Evolutionary conservation across 306 rosid species (phyloP).

Genomic region (Cyamopsis tetragonoloba): DNA sequence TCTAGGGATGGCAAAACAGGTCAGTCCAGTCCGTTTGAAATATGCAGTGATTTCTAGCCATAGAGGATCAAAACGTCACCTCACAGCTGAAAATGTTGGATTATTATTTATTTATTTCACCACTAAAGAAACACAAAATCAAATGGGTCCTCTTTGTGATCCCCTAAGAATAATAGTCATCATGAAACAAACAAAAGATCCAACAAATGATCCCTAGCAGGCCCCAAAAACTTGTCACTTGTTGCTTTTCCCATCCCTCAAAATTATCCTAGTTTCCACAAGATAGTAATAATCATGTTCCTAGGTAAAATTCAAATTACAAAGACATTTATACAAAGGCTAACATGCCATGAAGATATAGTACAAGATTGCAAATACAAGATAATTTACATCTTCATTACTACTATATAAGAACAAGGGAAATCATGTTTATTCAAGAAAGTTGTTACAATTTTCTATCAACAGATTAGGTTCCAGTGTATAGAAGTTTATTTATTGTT

Average conservation of each 20-base stretch:
- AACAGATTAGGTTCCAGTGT: constrained; percentile 13
- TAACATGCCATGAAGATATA: constrained; percentile 1
- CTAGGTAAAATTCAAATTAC: constrained; percentile 9
- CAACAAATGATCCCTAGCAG: background rate
- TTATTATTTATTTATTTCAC: no score
- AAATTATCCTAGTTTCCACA: constrained; percentile 22
- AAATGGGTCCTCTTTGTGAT: constrained; percentile 27
- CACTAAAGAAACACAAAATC: constrained; percentile 31
- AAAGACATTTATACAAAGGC: background rate
- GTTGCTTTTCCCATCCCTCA: background rate
- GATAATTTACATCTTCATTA: constrained; percentile 43
- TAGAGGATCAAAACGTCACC: background rate
- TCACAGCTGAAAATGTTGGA: constrained; percentile 24
- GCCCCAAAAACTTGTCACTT: constrained; percentile 8
- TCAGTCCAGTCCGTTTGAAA: no score
- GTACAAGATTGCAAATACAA: constrained; percentile 13
- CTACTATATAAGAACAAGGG: constrained; percentile 30
- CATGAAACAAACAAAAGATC: constrained; percentile 24
- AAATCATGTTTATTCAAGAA: constrained; percentile 26
- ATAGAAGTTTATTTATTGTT: constrained; percentile 44
- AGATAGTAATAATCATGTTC: constrained; percentile 1
- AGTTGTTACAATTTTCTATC: constrained; percentile 27
- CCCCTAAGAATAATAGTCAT: constrained; percentile 27
- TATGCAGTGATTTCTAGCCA: no score
- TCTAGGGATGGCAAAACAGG: no score